Base-by-base conservation (phyloP, 352 stramenopile genomes). In the Pythium plurisporium region DNA sequence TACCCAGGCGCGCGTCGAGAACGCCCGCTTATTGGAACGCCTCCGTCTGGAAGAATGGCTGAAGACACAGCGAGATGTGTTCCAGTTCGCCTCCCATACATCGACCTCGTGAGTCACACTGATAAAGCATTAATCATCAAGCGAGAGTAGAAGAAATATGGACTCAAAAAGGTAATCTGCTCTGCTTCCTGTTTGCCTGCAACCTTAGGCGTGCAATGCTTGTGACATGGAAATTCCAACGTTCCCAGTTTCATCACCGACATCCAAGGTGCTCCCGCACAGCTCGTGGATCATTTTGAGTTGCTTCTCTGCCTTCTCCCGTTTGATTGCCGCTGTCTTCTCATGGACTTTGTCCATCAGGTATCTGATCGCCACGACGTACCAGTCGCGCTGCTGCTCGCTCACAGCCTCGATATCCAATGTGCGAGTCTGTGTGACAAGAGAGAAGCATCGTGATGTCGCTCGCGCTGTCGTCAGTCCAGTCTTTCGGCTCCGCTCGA, bases 361-460 rank as follows among this genome's bases (percentile, higher is more conserved):
- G 59, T 94, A 94, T 14, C 82, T 73, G 53, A 94, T 91, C n/a
- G 84, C 84, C 20, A 94, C 79, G 15, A 91, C 84, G 49, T 89
- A 90, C 82, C 82, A 94, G 73, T 94, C 84, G 27, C 84, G 81
- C 60, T 87, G 70, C 29, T 78, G 63, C 58, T 94, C 84, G 49
- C 71, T 89, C 31, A 75, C 31, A 0, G 77, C 82, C 55, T 94
- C 76, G 19, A 94, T 86, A 64, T 94, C 84, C 4, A 94, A 69
- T 17, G 84, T 86, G 1, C 84, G 79, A 26, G 72, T 55, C 5
- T 49, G 55, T 2, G 81, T 88, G 8, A 94, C 70, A 3, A 94
- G 64, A 12, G 84, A 94, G 53, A 94, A 87, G 62, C 84, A 91
- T 20, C 74, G 65, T 22, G 62, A 55, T 25, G 66, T 50, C 10